Percentiles rank a stretch among this genome's conserved stretches.
Conservation (phyloP, 2,329 filamentous ascomycete species). For the Monosporascus sp. region DNA sequence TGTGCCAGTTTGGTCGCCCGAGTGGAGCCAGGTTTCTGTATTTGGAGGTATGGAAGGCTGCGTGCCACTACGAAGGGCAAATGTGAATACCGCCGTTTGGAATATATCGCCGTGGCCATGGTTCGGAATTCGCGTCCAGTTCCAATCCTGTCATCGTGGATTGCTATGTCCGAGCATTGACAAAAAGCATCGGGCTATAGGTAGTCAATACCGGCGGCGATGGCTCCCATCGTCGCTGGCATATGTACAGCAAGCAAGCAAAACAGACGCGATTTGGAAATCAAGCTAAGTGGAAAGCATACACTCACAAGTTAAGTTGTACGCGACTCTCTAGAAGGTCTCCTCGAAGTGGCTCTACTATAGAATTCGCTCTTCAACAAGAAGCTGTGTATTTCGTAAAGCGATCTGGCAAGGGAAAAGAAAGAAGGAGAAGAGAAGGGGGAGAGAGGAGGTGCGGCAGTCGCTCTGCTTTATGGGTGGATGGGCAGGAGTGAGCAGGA, state of each 20-base stretch:
- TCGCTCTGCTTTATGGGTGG: constrained; percentile 28
- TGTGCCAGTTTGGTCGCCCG: not conserved
- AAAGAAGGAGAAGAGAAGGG: constrained; percentile 23
- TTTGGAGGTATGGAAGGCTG: constrained; percentile 7
- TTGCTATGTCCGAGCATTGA: not conserved
- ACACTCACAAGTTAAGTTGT: not conserved
- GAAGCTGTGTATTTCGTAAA: constrained; percentile 17
- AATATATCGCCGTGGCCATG: not conserved
- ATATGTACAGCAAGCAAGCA: not conserved
- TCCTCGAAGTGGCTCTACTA: constrained; percentile 4
- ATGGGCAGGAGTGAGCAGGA: constrained; percentile 5
- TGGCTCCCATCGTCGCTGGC: no score
- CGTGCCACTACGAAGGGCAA: not conserved
- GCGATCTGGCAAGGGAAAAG: constrained; percentile 26
- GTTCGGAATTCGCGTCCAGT: not conserved
- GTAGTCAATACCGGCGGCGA: no score
- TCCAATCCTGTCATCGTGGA: not conserved
- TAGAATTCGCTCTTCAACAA: constrained; percentile 11
- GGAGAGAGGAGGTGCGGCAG: constrained; percentile 27
- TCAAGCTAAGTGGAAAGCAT: not conserved
- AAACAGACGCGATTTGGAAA: not conserved
- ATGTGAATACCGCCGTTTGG: not conserved
- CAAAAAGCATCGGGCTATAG: not conserved
- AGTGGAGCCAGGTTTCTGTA: constrained; percentile 10
- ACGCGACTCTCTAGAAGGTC: constrained; percentile 3